phyloP scores from a whole-genome alignment of 495 filamentous ascomycete species.

The Hypoxylon fragiforme region DNA sequence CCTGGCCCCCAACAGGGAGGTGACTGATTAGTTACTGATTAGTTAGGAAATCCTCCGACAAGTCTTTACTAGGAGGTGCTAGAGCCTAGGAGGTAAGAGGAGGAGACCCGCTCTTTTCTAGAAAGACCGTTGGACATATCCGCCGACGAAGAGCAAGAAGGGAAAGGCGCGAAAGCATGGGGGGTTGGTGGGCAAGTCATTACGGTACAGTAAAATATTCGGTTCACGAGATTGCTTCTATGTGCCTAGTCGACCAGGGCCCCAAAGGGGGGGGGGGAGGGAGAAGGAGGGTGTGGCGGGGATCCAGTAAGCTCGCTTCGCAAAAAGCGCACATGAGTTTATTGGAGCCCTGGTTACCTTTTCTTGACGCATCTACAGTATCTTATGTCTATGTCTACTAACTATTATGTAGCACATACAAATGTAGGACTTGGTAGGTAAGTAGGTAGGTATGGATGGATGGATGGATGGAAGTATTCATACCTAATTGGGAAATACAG shows the following conservation, averaged over 20 bases:
- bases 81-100: too few species aligned
- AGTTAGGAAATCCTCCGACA: constrained; percentile 53
- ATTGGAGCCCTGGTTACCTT: constrained; percentile 25
- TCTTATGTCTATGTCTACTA: too few species aligned
- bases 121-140: constrained; percentile 52
- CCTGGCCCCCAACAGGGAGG: constrained; percentile 41
- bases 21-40: constrained; percentile 53
- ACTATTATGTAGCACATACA: too few species aligned
- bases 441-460: too few species aligned
- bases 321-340: constrained; percentile 42
- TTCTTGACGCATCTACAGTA: too few species aligned
- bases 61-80: constrained; percentile 31
- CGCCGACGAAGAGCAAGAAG: constrained; percentile 45
- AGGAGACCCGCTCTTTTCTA: constrained; percentile 50
- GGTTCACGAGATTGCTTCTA: constrained; percentile 43
- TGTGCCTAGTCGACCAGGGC: constrained; percentile 1
- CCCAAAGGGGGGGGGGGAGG: not conserved
- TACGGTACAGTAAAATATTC: constrained; percentile 40
- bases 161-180: constrained; percentile 42
- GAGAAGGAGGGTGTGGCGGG: constrained; percentile 33
- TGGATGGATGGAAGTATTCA: too few species aligned
- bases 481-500: constrained; percentile 23
- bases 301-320: constrained; percentile 53
- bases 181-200: constrained; percentile 24
- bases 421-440: too few species aligned